Evolutionary conservation across 2,329 filamentous ascomycete species (phyloP), one percentile per base, ranked within the genome.

Genomic region (Tolypocladium album): DNA sequence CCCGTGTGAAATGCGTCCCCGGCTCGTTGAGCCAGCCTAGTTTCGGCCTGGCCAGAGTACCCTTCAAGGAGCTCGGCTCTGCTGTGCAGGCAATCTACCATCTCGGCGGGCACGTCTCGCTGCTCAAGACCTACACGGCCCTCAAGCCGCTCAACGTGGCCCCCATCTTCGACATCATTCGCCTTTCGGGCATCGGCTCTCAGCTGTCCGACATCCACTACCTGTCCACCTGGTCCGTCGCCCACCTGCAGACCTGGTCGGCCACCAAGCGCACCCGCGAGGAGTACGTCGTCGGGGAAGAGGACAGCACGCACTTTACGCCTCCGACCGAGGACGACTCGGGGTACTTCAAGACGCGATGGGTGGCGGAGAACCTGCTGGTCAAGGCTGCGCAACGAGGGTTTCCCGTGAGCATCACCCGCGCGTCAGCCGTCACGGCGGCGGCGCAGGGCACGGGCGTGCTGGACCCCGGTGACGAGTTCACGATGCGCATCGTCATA

Each of bases 21-120:
- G 67, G 67, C 39, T 59, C 60, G 1, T 61, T 69, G 15, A 61
- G 58, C 34, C 57, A 67, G 42, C 45, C 64, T 17, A 62, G 57
- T 56, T 66, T 69, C 50, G 67, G 67, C 22, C 64, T 69, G n/a
- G 60, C 61, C 58, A 62, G 63, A 38, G 59, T 62, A 4, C 64
- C 61, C 2, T 69, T 68, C 56, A 61, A 60, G 17, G 59, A 64
- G 39, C 66, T 69, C 3, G 67, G 66, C 20, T 61, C 63, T 47
- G 63, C 55, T 13, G 58, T 68, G 13, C 60, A 66, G 31, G 58
- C 64, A 13, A 68, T 68, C 58, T 68, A 68, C 60, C 66, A 68
- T 55, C 63, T 67, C n/a, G 67, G 67, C 36, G 65, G 67, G 22
- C 66, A 66, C 40, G 65, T 68, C 27, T 69, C 67, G 9, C 61